Conservation (phyloP, 2,329 filamentous ascomycete species). For the Botrytis sinoallii region DNA sequence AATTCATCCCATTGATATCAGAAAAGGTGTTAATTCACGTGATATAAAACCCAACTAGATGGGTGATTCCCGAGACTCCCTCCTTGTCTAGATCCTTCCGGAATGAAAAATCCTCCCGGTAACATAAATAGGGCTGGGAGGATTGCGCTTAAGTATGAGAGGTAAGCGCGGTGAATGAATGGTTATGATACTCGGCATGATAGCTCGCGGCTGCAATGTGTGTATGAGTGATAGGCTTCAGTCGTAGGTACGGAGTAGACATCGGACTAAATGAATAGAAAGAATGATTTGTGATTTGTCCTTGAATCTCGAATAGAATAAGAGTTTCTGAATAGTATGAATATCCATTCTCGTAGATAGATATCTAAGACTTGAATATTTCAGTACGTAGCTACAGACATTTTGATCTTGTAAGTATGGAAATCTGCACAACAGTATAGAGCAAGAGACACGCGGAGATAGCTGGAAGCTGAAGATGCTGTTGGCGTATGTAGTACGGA, state of each 20-base stretch:
- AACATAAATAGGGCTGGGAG: neutral
- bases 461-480: neutral
- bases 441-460: neutral
- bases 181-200: neutral
- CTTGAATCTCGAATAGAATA: neutral
- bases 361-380: too few species aligned
- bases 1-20: neutral
- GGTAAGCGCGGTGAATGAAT: neutral
- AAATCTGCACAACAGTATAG: neutral
- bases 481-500: neutral
- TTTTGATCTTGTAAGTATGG: neutral
- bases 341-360: too few species aligned
- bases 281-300: neutral
- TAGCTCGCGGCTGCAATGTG: neutral
- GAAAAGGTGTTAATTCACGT: neutral
- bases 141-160: neutral
- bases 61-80: neutral
- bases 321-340: neutral
- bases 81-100: neutral
- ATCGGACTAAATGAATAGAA: neutral
- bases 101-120: constrained; percentile 1
- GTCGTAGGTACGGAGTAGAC: neutral
- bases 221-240: neutral
- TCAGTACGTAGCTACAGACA: neutral
- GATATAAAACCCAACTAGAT: too few species aligned